Evolutionary conservation across 768 basidiomycete species (phyloP).

Genomic region (Xerocomellus intermedius): DNA sequence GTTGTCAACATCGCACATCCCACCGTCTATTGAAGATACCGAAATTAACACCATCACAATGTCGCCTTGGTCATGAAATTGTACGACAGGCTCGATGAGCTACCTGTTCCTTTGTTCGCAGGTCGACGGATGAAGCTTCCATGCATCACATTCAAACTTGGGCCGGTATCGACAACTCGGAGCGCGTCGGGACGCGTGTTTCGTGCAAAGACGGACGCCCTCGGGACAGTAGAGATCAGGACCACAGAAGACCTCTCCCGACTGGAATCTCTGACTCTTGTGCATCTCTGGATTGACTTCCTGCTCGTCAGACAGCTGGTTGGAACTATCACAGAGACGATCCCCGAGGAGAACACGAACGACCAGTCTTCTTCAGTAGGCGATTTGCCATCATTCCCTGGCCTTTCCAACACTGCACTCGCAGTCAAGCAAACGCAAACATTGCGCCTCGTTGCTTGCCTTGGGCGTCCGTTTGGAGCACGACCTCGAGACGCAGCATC

Average conservation of each 20-base stretch:
- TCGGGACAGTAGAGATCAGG: neutral
- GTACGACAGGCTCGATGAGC: neutral
- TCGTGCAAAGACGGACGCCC: neutral
- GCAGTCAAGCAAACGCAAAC: neutral
- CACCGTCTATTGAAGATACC: neutral
- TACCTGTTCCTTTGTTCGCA: neutral
- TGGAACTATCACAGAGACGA: neutral
- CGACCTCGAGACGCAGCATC: neutral
- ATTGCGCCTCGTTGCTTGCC: neutral
- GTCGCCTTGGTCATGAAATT: neutral
- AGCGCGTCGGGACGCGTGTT: neutral
- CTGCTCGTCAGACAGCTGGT: neutral
- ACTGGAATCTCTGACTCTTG: neutral
- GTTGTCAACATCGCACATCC: neutral
- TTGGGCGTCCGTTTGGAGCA: neutral
- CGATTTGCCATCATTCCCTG: no score
- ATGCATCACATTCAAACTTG: conserved; percentile 8
- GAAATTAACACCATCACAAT: neutral
- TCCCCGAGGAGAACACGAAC: neutral
- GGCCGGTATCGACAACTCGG: neutral
- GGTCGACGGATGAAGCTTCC: conserved; percentile 3
- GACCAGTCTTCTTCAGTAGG: neutral
- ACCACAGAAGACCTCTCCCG: neutral
- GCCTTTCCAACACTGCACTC: no score
- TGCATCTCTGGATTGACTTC: neutral